Percentiles rank a stretch among this genome's conserved stretches.
These are phyloP conservation scores for Zymoseptoria ardabiliae DNA, from an alignment of 2,329 filamentous ascomycete species.

Conservation along the genomic window DNA sequence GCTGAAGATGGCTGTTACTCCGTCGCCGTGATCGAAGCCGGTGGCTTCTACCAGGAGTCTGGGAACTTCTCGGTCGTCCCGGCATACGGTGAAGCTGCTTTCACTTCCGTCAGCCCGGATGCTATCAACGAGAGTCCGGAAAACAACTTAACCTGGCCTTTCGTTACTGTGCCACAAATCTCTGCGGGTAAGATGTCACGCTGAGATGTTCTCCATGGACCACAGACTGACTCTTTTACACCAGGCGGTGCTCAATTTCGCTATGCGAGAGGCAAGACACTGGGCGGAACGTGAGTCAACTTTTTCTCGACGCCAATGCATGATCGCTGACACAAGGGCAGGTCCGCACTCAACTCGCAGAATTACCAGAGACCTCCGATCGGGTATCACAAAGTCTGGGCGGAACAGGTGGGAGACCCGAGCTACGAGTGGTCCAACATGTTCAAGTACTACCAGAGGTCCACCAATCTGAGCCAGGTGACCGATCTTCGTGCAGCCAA, in stretches of 20 bases:
- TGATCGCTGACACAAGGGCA: background rate
- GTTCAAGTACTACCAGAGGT: slow-evolving; percentile 13
- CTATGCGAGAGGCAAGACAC: slow-evolving; percentile 23
- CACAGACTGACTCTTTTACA: background rate
- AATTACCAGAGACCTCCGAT: slow-evolving; percentile 25
- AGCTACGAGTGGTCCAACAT: slow-evolving; percentile 24
- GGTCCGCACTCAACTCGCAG: slow-evolving; percentile 22
- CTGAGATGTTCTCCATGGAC: too few species aligned
- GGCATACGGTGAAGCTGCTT: slow-evolving; percentile 9
- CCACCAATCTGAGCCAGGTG: background rate
- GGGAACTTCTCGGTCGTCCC: slow-evolving; percentile 20
- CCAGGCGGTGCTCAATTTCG: background rate
- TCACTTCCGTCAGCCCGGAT: slow-evolving; percentile 1
- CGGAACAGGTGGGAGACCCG: slow-evolving; percentile 29
- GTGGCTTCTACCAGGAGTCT: slow-evolving; percentile 18
- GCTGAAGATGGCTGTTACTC: slow-evolving; percentile 8
- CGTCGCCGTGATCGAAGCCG: slow-evolving; percentile 24
- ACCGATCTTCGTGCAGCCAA: slow-evolving; percentile 4
- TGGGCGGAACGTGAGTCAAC: slow-evolving; percentile 9
- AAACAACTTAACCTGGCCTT: slow-evolving; percentile 12
- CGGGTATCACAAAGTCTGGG: slow-evolving; percentile 29
- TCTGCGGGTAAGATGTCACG: too few species aligned
- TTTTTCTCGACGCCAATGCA: background rate
- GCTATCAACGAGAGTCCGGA: slow-evolving; percentile 7
- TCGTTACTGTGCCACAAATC: slow-evolving; percentile 4